These are phyloP conservation scores for Mortierella antarctica DNA, from an alignment of 192 early-diverging fungal species.

Conservation along the genomic window DNA sequence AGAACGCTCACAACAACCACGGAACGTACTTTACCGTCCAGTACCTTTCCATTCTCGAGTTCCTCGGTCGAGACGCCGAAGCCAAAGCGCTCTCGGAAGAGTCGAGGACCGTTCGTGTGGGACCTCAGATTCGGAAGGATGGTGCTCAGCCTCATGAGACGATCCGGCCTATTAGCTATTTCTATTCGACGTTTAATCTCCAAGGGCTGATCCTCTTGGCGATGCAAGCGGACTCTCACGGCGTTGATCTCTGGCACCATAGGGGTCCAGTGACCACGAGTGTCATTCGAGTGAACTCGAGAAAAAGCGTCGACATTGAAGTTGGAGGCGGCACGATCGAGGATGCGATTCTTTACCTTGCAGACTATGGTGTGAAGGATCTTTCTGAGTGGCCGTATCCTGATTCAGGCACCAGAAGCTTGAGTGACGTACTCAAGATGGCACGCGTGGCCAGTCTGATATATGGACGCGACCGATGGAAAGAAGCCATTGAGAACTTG, in stretches of 20 bases:
- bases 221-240: conserved; percentile 44
- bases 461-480: conserved; percentile 33
- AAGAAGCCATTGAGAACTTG: conserved; percentile 24
- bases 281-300: conserved; percentile 15
- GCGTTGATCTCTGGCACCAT: conserved; percentile 56
- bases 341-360: conserved; percentile 31
- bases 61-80: conserved; percentile 52
- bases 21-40: conserved; percentile 69
- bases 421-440: conserved; percentile 43
- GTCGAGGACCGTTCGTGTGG: conserved; percentile 45
- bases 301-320: conserved; percentile 3
- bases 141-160: conserved; percentile 63
- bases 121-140: conserved; percentile 49
- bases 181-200: conserved; percentile 63
- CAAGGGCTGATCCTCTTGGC: conserved; percentile 57
- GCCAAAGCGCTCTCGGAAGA: conserved; percentile 36
- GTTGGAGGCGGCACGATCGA: conserved; percentile 41
- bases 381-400: conserved; percentile 47
- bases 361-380: conserved; percentile 27
- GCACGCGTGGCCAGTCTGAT: conserved; percentile 31
- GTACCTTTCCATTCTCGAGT: conserved; percentile 57
- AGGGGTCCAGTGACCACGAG: conserved; percentile 16
- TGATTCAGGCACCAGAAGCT: conserved; percentile 19
- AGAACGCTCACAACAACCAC: conserved; percentile 59
- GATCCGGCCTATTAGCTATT: conserved; percentile 57